Percentiles rank a stretch among this genome's conserved stretches.
Conservation (phyloP, 176 grass and related monocot species). For the Oryza brachyantha region DNA sequence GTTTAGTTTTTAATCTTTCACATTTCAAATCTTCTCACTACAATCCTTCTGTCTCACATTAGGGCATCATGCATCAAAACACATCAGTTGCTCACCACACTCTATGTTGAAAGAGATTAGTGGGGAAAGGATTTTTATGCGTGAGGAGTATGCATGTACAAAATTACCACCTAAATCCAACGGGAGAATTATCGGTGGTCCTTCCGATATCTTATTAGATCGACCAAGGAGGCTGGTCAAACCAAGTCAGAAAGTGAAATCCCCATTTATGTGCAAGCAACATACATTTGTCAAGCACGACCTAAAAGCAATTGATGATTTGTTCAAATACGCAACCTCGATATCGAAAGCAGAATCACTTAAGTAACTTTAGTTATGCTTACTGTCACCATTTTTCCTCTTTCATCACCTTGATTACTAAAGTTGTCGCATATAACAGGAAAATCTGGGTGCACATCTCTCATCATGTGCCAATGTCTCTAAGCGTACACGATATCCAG, state of each 20-base stretch:
- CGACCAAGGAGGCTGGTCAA: not conserved
- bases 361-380: not conserved
- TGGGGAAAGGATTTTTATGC: not conserved
- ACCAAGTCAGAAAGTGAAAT: not conserved
- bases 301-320: not conserved
- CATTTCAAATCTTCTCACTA: too few species aligned
- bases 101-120: not conserved
- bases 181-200: not conserved
- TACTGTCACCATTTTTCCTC: too few species aligned
- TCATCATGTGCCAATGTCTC: not conserved
- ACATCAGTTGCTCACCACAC: too few species aligned
- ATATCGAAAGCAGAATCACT: not conserved
- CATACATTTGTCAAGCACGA: rapidly evolving
- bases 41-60: too few species aligned
- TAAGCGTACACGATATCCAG: not conserved
- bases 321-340: not conserved
- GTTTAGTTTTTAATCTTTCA: too few species aligned
- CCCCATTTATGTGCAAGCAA: not conserved
- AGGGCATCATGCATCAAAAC: too few species aligned
- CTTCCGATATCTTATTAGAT: not conserved
- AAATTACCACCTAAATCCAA: not conserved
- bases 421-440: not conserved
- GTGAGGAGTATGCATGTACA: not conserved
- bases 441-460: conserved; percentile 2
- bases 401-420: too few species aligned